A percentile compares a stretch with the other conserved stretches of the same genome.
Evolutionary conservation across 768 basidiomycete genomes (phyloP).

Genomic region (Lactarius pseudohatsudake): DNA sequence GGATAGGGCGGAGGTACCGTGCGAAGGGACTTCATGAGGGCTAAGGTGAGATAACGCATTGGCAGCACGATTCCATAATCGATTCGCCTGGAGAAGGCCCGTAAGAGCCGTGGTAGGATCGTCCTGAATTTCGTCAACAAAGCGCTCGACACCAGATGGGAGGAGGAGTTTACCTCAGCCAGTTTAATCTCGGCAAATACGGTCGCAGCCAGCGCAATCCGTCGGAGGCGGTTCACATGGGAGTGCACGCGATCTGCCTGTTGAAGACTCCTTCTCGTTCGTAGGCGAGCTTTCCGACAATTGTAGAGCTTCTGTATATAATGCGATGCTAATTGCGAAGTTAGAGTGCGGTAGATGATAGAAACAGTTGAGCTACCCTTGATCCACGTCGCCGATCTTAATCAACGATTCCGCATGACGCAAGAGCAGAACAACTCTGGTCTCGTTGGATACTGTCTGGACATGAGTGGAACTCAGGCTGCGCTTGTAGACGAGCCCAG

Average conservation of each 20-base stretch:
- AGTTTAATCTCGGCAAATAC: slow-evolving; percentile 70
- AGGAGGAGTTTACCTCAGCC: slow-evolving; percentile 47
- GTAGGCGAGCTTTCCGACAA: slow-evolving; percentile 44
- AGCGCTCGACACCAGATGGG: not conserved
- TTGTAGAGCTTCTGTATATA: slow-evolving; percentile 61
- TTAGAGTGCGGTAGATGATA: not conserved
- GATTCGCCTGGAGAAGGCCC: slow-evolving; percentile 64
- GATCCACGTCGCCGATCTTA: slow-evolving; percentile 52
- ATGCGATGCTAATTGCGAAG: slow-evolving; percentile 40
- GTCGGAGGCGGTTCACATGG: slow-evolving; percentile 60
- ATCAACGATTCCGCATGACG: slow-evolving; percentile 68
- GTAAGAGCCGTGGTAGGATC: slow-evolving; percentile 57
- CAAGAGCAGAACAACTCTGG: slow-evolving; percentile 55
- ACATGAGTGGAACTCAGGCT: slow-evolving; percentile 47
- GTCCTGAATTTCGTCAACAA: slow-evolving; percentile 45
- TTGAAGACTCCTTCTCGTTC: slow-evolving; percentile 50
- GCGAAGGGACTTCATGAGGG: slow-evolving; percentile 37
- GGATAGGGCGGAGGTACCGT: slow-evolving; percentile 38
- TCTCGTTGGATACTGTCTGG: slow-evolving; percentile 50
- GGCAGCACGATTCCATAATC: slow-evolving; percentile 78
- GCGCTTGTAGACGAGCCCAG: slow-evolving; percentile 62
- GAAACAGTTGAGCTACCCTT: slow-evolving; percentile 48
- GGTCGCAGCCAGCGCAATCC: slow-evolving; percentile 69
- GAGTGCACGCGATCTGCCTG: slow-evolving; percentile 56
- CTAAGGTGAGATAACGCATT: slow-evolving; percentile 63